Conservation (phyloP, 2,329 filamentous ascomycete species). For the Aureobasidium sp. region DNA sequence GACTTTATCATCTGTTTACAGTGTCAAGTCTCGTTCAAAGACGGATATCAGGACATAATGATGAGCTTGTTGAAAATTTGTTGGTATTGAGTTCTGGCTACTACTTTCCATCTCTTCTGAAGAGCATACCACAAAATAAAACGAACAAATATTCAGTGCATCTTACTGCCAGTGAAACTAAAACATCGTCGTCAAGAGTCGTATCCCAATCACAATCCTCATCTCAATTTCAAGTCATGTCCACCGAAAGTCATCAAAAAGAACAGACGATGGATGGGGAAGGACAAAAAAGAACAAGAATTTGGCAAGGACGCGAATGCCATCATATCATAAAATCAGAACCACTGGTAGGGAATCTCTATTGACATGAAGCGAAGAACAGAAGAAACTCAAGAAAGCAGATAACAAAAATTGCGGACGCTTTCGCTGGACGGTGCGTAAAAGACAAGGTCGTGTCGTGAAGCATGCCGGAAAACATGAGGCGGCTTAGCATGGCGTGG, state of each 20-base stretch:
- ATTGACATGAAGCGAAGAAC: slow-evolving; percentile 6
- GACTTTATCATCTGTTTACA: not conserved
- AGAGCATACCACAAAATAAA: not conserved
- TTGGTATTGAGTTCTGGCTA: not conserved
- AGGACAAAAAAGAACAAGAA: not conserved
- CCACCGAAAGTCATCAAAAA: not conserved
- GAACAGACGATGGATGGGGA: not conserved
- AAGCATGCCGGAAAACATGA: slow-evolving; percentile 6
- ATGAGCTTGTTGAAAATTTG: not conserved
- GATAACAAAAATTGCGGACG: not conserved
- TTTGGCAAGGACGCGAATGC: not conserved
- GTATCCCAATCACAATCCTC: not conserved
- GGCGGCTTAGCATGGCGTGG: not conserved
- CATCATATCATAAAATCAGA: slow-evolving; percentile 3
- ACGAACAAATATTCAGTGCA: not conserved
- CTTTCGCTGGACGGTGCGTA: not conserved
- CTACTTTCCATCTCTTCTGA: not conserved
- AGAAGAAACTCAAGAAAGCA: not conserved
- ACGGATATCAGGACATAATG: too few species aligned
- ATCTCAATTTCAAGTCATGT: not conserved
- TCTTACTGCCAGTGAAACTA: too few species aligned
- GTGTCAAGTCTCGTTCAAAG: not conserved
- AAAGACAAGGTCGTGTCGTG: slow-evolving; percentile 10
- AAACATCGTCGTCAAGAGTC: not conserved
- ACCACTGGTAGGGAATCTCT: slow-evolving; percentile 1